Evolutionary conservation across 495 filamentous ascomycete genomes (phyloP).

Genomic region (Cercophora newfieldiana): DNA sequence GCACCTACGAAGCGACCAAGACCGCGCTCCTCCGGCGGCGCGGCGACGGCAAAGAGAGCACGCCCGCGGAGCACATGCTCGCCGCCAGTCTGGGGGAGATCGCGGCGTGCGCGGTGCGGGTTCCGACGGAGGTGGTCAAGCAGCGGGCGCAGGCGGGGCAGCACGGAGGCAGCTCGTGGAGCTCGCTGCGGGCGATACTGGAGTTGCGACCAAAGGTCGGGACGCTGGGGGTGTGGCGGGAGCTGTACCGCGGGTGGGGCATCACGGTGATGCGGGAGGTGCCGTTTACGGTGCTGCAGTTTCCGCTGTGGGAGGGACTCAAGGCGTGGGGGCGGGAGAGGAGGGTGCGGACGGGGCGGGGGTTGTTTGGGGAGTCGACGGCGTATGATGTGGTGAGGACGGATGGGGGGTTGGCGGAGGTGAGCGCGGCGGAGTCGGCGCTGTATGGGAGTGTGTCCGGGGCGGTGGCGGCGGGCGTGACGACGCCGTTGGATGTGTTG

Average conservation of each 20-base stretch:
- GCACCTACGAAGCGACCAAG: constrained; percentile 88
- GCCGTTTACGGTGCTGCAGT: constrained; percentile 94
- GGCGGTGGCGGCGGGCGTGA: constrained; percentile 81
- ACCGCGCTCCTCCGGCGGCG: constrained; percentile 40
- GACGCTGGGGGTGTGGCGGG: constrained; percentile 63
- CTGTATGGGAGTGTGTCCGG: constrained; percentile 83
- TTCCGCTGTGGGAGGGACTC: constrained; percentile 93
- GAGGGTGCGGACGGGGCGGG: constrained; percentile 44
- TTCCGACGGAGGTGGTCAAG: constrained; percentile 96
- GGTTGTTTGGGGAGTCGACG: constrained; percentile 52
- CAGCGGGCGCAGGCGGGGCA: constrained; percentile 90
- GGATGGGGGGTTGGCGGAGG: constrained; percentile 34
- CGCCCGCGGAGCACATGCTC: constrained; percentile 61
- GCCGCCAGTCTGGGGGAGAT: constrained; percentile 90
- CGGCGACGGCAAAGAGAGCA: not conserved
- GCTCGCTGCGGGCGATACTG: constrained; percentile 70
- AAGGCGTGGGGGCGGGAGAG: constrained; percentile 57
- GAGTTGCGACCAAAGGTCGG: constrained; percentile 47
- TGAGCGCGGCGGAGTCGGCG: constrained; percentile 76
- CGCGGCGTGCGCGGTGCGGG: constrained; percentile 86
- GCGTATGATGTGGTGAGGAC: not conserved
- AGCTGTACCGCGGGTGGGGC: constrained; percentile 86
- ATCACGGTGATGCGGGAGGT: constrained; percentile 95
- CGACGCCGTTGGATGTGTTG: constrained; percentile 92
- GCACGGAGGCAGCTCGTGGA: constrained; percentile 57